These are phyloP conservation scores for Scedosporium dehoogii DNA, from an alignment of 2,329 filamentous ascomycete species.

Conservation along the genomic window DNA sequence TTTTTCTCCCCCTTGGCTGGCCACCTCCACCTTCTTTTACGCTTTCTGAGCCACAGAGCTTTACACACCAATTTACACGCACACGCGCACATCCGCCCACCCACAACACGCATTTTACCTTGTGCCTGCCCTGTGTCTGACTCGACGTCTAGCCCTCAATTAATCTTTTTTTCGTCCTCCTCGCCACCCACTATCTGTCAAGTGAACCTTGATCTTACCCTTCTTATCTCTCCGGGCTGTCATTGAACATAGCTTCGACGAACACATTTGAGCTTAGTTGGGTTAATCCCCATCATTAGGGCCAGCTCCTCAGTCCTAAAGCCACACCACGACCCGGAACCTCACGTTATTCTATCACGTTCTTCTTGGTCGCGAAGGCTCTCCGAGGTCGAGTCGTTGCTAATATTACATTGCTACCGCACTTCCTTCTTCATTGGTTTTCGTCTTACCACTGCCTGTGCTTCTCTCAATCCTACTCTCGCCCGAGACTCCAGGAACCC, in stretches of 20 bases:
- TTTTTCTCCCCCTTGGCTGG: constrained; percentile 7
- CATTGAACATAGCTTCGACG: neutral
- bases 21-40: neutral
- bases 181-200: neutral
- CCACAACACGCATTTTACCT: neutral
- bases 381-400: neutral
- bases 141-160: neutral
- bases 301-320: neutral
- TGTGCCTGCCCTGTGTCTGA: neutral
- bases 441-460: neutral
- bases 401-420: neutral
- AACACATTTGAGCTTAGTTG: neutral
- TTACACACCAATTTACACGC: neutral
- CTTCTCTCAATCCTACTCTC: neutral
- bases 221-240: neutral
- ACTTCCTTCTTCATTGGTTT: constrained; percentile 7
- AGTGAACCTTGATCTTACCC: neutral
- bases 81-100: neutral
- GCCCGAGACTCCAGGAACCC: neutral
- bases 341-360: neutral
- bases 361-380: neutral
- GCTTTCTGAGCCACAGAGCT: neutral
- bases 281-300: neutral
- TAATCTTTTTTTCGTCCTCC: neutral
- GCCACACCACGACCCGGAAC: neutral